These are phyloP conservation scores for Gamarada debralockiae DNA, from an alignment of 495 filamentous ascomycete genomes.

Conservation along the genomic window DNA sequence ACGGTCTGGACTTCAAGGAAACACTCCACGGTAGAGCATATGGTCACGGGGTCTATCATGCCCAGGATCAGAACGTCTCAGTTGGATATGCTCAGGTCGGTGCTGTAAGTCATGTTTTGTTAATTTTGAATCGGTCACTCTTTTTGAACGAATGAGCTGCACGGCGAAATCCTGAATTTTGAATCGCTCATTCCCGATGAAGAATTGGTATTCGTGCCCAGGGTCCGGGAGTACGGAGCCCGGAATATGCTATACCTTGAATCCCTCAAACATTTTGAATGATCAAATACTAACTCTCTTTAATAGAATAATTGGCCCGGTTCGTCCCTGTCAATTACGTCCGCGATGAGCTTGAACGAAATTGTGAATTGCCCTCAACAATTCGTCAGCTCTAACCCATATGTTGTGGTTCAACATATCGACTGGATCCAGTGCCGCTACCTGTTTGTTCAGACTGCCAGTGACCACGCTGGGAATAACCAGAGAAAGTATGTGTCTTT, in stretches of 20 bases:
- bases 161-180: neutral
- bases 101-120: constrained; percentile 11
- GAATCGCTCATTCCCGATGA: neutral
- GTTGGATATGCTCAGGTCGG: constrained; percentile 43
- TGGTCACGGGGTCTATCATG: constrained; percentile 83
- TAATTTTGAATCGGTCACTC: no score
- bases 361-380: constrained; percentile 71
- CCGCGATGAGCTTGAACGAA: constrained; percentile 78
- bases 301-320: constrained; percentile 53
- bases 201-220: no score
- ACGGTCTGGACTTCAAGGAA: constrained; percentile 70
- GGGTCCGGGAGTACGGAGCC: no score
- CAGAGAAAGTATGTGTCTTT: neutral
- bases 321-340: constrained; percentile 53
- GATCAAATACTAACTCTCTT: neutral
- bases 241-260: no score
- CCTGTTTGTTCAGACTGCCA: constrained; percentile 58
- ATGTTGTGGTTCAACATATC: constrained; percentile 69
- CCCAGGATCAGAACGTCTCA: constrained; percentile 53
- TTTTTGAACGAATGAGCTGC: neutral
- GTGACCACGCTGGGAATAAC: no score
- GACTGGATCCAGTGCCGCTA: constrained; percentile 95
- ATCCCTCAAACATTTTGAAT: no score
- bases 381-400: constrained; percentile 51
- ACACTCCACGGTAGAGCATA: constrained; percentile 60